Evolutionary conservation across 305 asterid species (phyloP).

Genomic region (Salvia sclarea): DNA sequence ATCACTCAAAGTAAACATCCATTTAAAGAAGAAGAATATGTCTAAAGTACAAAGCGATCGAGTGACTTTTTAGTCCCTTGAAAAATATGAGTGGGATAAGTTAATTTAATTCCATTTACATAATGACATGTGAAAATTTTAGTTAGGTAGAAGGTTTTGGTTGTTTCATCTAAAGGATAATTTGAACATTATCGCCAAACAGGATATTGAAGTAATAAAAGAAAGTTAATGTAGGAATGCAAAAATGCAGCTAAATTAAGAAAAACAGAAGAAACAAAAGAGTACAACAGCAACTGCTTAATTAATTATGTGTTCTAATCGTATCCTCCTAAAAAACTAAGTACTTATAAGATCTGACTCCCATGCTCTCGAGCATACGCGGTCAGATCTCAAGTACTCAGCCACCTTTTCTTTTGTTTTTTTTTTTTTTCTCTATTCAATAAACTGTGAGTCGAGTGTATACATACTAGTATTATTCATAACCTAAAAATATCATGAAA

Average conservation of each 20-base stretch:
- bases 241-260: constrained; percentile 16
- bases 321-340: constrained; percentile 34
- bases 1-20: no score
- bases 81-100: no score
- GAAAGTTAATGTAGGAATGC: no score
- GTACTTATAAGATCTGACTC: constrained; percentile 70
- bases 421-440: background rate
- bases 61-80: no score
- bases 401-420: constrained; percentile 32
- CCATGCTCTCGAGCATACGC: constrained; percentile 45
- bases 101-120: no score
- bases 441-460: constrained; percentile 2
- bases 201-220: no score
- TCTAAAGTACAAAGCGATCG: no score
- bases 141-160: no score
- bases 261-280: constrained; percentile 9
- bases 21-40: no score
- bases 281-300: background rate
- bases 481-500: background rate
- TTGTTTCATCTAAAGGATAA: no score
- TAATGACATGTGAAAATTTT: no score
- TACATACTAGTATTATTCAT: background rate
- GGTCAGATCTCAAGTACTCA: constrained; percentile 73
- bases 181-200: no score
- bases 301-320: background rate